These are phyloP conservation scores for Xylaria telfairii DNA, from an alignment of 495 filamentous ascomycete species.

Conservation along the genomic window DNA sequence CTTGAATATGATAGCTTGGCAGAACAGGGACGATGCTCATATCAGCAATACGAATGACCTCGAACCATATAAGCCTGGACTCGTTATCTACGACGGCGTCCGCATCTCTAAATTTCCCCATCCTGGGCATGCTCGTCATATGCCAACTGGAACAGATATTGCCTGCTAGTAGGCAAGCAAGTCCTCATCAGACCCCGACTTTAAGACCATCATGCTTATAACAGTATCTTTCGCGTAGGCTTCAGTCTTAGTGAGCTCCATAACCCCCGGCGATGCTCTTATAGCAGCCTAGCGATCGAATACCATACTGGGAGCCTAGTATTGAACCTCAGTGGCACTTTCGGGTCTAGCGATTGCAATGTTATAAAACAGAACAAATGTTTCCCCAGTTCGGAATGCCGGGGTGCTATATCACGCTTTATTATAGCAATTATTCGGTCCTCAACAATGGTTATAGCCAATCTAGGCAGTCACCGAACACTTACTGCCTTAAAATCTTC, in stretches of 20 bases:
- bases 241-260: slow-evolving; percentile 52
- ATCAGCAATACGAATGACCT: slow-evolving; percentile 66
- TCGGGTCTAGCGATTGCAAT: slow-evolving; percentile 61
- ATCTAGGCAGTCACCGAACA: no score
- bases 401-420: no score
- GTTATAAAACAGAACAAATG: no score
- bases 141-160: slow-evolving; percentile 56
- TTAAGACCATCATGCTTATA: slow-evolving; percentile 47
- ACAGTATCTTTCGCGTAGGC: slow-evolving; percentile 55
- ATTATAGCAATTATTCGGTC: no score
- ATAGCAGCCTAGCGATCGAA: slow-evolving; percentile 63
- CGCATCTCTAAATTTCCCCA: slow-evolving; percentile 58
- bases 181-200: slow-evolving; percentile 61
- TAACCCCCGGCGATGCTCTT: slow-evolving; percentile 56
- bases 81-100: slow-evolving; percentile 61
- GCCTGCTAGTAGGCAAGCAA: slow-evolving; percentile 56
- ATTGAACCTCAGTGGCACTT: slow-evolving; percentile 61
- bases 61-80: slow-evolving; percentile 62
- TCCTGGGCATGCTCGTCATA: slow-evolving; percentile 66
- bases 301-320: slow-evolving; percentile 61
- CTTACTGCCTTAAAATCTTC: no score
- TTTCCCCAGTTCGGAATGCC: no score
- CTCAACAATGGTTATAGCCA: no score
- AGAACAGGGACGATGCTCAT: slow-evolving; percentile 70
- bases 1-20: slow-evolving; percentile 42